A percentile compares a stretch with the other conserved stretches of the same genome.
Evolutionary conservation across 352 stramenopile genomes (phyloP).

Genomic region (Thalassiosira sp.): DNA sequence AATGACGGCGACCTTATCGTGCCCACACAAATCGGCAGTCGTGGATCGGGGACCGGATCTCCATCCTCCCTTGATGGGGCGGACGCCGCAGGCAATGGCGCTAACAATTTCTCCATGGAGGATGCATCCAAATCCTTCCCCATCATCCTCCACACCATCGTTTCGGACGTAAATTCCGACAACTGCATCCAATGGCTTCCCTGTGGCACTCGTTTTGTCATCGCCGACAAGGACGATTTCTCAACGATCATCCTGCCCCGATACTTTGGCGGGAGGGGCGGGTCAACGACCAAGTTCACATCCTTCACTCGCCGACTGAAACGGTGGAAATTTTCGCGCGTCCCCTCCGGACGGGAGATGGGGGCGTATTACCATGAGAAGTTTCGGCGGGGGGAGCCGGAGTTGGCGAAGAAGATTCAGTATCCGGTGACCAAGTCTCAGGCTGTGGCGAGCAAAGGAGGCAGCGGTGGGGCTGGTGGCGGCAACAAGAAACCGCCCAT

Average conservation of each 20-base stretch:
- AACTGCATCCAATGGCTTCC: constrained; percentile 36
- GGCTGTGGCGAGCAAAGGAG: not conserved
- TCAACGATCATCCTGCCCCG: constrained; percentile 33
- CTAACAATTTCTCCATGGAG: not conserved
- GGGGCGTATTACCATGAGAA: constrained; percentile 70
- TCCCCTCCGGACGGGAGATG: constrained; percentile 53
- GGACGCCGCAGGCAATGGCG: constrained; percentile 3
- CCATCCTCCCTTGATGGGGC: constrained; percentile 14
- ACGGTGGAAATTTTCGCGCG: constrained; percentile 61
- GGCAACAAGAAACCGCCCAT: constrained; percentile 6
- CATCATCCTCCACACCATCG: constrained; percentile 33
- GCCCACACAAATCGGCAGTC: too few species aligned
- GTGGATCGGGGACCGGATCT: not conserved
- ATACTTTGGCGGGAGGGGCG: constrained; percentile 39
- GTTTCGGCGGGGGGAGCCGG: constrained; percentile 57
- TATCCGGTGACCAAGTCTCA: constrained; percentile 7
- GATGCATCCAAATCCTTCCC: constrained; percentile 17
- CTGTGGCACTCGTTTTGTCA: constrained; percentile 30
- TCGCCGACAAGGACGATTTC: constrained; percentile 45
- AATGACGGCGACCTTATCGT: too few species aligned
- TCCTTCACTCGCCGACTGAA: constrained; percentile 63
- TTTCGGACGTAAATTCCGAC: constrained; percentile 24
- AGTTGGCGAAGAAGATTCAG: constrained; percentile 31
- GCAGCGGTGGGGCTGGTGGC: too few species aligned
- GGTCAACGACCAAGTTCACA: constrained; percentile 51